phyloP scores from a whole-genome alignment of 129 eudicot genomes.

The Tanacetum coccineum region DNA sequence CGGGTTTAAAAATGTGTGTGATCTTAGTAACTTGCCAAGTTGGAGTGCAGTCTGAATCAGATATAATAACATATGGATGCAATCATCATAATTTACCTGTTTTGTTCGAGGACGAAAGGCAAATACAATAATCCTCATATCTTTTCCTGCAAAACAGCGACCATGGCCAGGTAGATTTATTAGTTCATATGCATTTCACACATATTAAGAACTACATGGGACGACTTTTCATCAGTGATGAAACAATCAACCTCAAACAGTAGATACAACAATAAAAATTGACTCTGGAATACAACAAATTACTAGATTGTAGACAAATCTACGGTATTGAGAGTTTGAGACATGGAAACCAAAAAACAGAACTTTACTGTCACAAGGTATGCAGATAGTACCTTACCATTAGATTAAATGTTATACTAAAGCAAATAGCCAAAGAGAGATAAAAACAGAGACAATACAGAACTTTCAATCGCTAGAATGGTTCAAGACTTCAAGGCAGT shows the following conservation, averaged over 20 bases:
- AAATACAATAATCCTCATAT: conserved; percentile 88
- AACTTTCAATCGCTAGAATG: too few species aligned
- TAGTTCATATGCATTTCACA: conserved; percentile 17
- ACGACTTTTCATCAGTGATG: too few species aligned
- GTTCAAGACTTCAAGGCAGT: too few species aligned
- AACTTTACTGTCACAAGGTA: background rate
- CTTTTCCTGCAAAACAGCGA: conserved; percentile 72
- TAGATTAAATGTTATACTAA: background rate
- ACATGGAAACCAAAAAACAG: background rate
- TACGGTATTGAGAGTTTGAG: background rate
- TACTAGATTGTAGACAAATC: conserved; percentile 8
- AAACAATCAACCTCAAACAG: conserved; percentile 11
- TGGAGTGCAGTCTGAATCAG: background rate
- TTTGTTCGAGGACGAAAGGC: conserved; percentile 88
- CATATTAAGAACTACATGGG: conserved; percentile 1
- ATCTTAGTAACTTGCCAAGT: background rate
- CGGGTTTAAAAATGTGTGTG: background rate
- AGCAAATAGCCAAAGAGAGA: too few species aligned
- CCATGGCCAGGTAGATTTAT: conserved; percentile 17
- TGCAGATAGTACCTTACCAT: background rate
- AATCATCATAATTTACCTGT: conserved; percentile 54
- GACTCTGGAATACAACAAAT: conserved; percentile 9
- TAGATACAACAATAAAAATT: background rate
- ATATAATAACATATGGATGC: background rate
- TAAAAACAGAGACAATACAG: too few species aligned